phyloP scores from a whole-genome alignment of 345 rosid genomes.

The Eucalyptus erythrocorys region DNA sequence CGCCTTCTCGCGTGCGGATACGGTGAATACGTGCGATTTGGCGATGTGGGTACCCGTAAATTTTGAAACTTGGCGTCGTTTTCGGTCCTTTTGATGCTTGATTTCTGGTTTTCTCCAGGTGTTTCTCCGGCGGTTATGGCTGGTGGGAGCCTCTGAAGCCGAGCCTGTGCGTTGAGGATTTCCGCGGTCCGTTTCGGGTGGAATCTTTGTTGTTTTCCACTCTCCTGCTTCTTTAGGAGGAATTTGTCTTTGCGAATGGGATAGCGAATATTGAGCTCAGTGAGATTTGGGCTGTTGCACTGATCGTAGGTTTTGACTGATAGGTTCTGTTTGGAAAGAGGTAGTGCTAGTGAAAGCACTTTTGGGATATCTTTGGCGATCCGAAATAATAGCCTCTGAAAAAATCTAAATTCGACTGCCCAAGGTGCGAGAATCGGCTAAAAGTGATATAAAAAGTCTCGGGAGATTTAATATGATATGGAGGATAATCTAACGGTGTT shows the following conservation, averaged over 20 bases:
- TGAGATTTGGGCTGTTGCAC: not conserved
- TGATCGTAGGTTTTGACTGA: not conserved
- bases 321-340: not conserved
- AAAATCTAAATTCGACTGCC: not conserved
- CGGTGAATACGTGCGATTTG: not conserved
- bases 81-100: not conserved
- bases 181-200: not conserved
- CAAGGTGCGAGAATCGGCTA: not conserved
- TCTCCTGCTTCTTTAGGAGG: not conserved
- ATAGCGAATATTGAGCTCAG: not conserved
- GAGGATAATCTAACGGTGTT: constrained; percentile 26
- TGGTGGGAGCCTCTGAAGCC: not conserved
- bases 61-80: not conserved
- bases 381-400: not conserved
- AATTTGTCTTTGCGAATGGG: not conserved
- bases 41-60: not conserved
- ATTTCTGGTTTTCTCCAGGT: not conserved
- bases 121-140: not conserved
- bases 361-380: not conserved
- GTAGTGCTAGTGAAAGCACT: not conserved
- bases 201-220: not conserved
- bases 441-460: not conserved
- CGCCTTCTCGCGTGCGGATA: not conserved
- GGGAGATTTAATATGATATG: constrained; percentile 9
- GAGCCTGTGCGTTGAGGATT: not conserved